Evolutionary conservation across 1,284 basidiomycete species (phyloP).

Genomic region (Ceratobasidium sp.): DNA sequence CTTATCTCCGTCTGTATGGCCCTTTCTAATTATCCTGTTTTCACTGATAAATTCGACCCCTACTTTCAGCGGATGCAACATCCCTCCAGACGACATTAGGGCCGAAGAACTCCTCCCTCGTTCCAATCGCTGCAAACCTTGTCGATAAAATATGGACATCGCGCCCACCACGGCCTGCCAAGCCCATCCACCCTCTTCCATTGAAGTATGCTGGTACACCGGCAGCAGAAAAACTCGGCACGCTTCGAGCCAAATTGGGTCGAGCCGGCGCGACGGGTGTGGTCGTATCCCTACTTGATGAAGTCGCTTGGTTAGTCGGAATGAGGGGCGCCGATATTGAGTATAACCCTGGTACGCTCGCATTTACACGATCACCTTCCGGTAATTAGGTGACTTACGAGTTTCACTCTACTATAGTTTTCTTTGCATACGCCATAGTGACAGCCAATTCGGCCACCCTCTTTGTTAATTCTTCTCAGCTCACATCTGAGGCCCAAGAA

Average conservation of each 20-base stretch:
- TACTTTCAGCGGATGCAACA: slow-evolving; percentile 63
- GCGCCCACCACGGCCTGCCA: slow-evolving; percentile 72
- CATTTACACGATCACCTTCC: neutral
- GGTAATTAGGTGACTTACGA: neutral
- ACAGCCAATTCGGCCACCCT: slow-evolving; percentile 69
- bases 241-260: slow-evolving; percentile 66
- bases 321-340: slow-evolving; percentile 90
- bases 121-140: slow-evolving; percentile 66
- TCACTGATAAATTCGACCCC: slow-evolving; percentile 5
- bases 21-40: slow-evolving; percentile 39
- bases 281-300: slow-evolving; percentile 83
- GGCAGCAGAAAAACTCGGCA: slow-evolving; percentile 69
- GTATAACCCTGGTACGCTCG: slow-evolving; percentile 74
- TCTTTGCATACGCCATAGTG: slow-evolving; percentile 90
- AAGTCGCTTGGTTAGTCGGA: slow-evolving; percentile 94
- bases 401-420: slow-evolving; percentile 61
- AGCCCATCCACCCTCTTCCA: slow-evolving; percentile 72
- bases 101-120: slow-evolving; percentile 62
- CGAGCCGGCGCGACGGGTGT: slow-evolving; percentile 64
- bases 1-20: slow-evolving; percentile 68
- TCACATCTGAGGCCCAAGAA: slow-evolving; percentile 62
- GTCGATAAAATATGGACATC: slow-evolving; percentile 81
- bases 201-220: slow-evolving; percentile 72
- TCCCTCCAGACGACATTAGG: slow-evolving; percentile 61
- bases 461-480: slow-evolving; percentile 73